Evolutionary conservation across 2,329 filamentous ascomycete species (phyloP).

Genomic region (Cercospora sojina): DNA sequence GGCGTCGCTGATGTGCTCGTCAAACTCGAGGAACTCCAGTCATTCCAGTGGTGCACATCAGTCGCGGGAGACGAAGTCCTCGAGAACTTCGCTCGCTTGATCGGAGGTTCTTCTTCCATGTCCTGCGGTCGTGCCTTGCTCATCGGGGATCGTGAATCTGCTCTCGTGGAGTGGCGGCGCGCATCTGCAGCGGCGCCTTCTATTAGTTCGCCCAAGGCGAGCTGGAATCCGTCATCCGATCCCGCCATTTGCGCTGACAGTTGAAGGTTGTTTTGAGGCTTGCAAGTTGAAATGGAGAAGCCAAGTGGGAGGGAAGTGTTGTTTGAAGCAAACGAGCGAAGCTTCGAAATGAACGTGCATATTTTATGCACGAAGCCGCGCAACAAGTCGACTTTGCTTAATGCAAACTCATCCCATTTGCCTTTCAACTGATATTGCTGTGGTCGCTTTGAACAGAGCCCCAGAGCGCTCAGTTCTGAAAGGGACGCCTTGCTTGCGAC

Average conservation of each 20-base stretch:
- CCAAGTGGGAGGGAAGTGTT: background rate
- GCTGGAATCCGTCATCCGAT: background rate
- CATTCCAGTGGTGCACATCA: background rate
- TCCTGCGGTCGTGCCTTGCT: background rate
- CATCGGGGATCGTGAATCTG: background rate
- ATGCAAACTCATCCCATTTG: background rate
- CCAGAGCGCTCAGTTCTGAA: background rate
- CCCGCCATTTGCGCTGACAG: background rate
- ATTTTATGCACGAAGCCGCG: background rate
- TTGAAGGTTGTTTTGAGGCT: background rate
- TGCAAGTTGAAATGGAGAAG: background rate
- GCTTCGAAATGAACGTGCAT: background rate
- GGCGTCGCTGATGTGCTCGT: background rate
- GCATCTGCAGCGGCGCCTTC: background rate
- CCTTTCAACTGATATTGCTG: background rate
- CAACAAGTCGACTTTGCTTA: background rate
- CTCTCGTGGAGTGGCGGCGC: background rate
- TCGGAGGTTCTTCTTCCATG: background rate
- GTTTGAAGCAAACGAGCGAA: background rate
- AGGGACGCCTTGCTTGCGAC: background rate
- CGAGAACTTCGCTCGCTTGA: background rate
- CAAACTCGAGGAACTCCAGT: background rate
- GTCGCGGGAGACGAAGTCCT: background rate
- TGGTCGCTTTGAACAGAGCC: background rate
- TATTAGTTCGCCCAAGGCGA: background rate